Base-by-base conservation (phyloP, 1,284 basidiomycete species). In the Cutaneotrichosporon sp. region DNA sequence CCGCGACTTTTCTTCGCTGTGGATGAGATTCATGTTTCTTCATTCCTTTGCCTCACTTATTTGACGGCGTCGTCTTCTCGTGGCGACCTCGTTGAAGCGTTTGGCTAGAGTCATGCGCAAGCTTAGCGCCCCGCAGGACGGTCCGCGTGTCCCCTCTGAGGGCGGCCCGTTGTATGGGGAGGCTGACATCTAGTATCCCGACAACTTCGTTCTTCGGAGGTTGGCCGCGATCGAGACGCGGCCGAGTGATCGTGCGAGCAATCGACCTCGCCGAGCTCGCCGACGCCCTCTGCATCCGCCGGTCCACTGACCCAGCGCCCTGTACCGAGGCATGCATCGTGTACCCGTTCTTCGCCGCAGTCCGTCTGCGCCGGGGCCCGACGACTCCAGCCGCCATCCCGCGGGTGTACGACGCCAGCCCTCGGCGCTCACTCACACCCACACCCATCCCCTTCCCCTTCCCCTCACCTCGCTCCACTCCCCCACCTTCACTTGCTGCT, bases 81-180 rank as follows among this genome's bases (percentile, higher is more conserved):
- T 59, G 64, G 54, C 36, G 54, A 34, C 46, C 25, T 20, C 47
- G 52, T 52, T 46, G 58, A 61, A 50, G 54, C 34, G 55, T 46
- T 49, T 31, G 60, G 60, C 51, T 47, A 65, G 60, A 65, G n/a
- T n/a, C 27, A 59, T 34, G 50, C 54, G 50, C 29, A 51, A 22
- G 38, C 54, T 24, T n/a, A 38, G 60, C 60, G 46, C 64, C 64
- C 64, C 64, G 64, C 64, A 65, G 64, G 64, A 65, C 64, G 29
- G 55, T 10, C 47, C 58, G 64, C 29, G 46, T 10, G 13, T 27
- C 27, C 56, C 43, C 9, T 24, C 51, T n/a, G 38, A 56, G 51
- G 60, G 64, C 59, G 57, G 56, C 24, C 53, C 57, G 54, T 56
- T 60, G 60, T 62, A 62, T 61, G 64, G 64, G 64, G 63, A 65